These are phyloP conservation scores for Cephaloascus fragrans DNA, from an alignment of 805 yeast genomes.

Conservation along the genomic window DNA sequence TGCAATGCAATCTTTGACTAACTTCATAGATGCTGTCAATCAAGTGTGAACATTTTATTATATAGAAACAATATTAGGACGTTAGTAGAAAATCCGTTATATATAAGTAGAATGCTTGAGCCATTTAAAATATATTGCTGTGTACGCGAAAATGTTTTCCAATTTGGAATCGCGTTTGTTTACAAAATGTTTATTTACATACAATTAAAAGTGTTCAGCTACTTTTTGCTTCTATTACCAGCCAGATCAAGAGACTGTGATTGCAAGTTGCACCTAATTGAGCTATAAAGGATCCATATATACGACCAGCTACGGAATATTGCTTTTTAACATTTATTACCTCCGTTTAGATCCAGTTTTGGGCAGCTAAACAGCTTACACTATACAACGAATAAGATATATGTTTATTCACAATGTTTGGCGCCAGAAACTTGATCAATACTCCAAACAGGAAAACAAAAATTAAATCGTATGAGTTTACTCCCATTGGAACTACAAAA, in stretches of 20 bases:
- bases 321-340: too few relatives aligned
- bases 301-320: too few relatives aligned
- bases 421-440: conserved; percentile 15
- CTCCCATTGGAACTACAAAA: conserved; percentile 24
- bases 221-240: too few relatives aligned
- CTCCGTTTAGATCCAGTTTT: too few relatives aligned
- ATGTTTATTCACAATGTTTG: conserved; percentile 10
- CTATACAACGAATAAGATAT: background rate
- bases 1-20: conserved; percentile 51
- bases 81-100: too few relatives aligned
- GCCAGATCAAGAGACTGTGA: too few relatives aligned
- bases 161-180: background rate
- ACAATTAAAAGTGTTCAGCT: background rate
- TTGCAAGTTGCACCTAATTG: too few relatives aligned
- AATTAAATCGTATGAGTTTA: conserved; percentile 20
- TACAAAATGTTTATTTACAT: background rate
- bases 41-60: conserved; percentile 3
- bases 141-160: background rate
- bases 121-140: background rate
- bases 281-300: too few relatives aligned
- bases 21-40: conserved; percentile 34
- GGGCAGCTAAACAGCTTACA: too few relatives aligned
- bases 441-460: conserved; percentile 15
- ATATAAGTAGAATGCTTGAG: background rate
- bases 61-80: too few relatives aligned